Percentiles rank a stretch among this genome's conserved stretches.
These are phyloP conservation scores for Solanum chilense DNA, from an alignment of 257 asterid genomes.

Conservation along the genomic window DNA sequence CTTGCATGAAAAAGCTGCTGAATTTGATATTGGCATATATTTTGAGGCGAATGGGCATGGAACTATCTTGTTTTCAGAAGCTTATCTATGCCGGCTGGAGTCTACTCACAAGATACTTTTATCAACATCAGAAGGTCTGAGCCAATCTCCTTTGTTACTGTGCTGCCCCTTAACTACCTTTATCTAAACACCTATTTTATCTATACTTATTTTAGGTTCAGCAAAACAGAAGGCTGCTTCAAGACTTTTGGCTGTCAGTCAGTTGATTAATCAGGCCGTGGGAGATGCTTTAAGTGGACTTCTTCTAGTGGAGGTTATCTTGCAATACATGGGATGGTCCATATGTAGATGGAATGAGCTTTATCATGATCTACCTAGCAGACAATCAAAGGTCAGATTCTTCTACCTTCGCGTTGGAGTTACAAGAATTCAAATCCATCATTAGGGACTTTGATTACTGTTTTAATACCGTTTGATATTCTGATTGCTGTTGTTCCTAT, in stretches of 20 bases:
- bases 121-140: conserved; percentile 49
- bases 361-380: conserved; percentile 86
- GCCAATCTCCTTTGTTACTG: conserved; percentile 1
- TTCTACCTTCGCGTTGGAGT: background rate
- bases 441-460: background rate
- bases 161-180: background rate
- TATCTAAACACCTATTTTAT: background rate
- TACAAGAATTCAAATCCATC: background rate
- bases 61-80: conserved; percentile 79
- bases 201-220: conserved; percentile 39
- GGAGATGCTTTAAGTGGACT: conserved; percentile 87
- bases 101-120: conserved; percentile 31
- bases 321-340: conserved; percentile 69
- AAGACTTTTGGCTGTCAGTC: conserved; percentile 75
- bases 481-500: background rate
- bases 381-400: conserved; percentile 72
- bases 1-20: conserved; percentile 88
- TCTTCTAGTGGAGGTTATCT: conserved; percentile 80
- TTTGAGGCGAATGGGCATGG: conserved; percentile 99
- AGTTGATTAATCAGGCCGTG: conserved; percentile 86
- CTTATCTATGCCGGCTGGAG: conserved; percentile 51
- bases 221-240: conserved; percentile 63
- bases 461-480: background rate
- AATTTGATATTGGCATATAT: conserved; percentile 80
- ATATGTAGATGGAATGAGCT: conserved; percentile 71